Base-by-base conservation (phyloP, 306 rosid species). In the Malus orientalis region DNA sequence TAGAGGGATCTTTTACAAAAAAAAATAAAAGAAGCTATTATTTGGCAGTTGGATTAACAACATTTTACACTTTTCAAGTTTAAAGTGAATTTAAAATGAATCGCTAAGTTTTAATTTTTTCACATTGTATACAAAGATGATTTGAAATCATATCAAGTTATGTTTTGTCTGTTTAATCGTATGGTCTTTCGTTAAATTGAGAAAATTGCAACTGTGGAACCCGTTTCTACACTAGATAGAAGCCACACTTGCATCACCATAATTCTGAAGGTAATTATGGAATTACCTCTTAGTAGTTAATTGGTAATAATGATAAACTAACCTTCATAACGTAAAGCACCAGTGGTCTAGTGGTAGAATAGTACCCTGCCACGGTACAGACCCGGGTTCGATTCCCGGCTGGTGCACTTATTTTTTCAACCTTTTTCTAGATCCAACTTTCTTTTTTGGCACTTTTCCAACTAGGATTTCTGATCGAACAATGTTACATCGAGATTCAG, bases 351-450 rank as follows among this genome's bases (percentile, higher is more conserved):
- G 74, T 69, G 74, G 74, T 69, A 69, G 74, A 69, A 69, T 69
- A 69, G 74, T 69, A 69, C 59, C 74, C 74, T 27, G 79, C 73
- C 79, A 67, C 89, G 85, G 85, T 77, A 80, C 83, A 83, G 87
- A 80, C 89, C 85, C 85, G 85, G 89, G 83, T 86, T 83, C 87
- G 89, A 86, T 77, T 83, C 87, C 89, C 89, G 85, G 87, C 87
- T 86, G 85, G 85, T 86, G 89, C 87, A 83, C 0, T 0, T 4
- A 1, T 18, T 1, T 51, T 47, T 30, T 30, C 3, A 3, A 30
- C 11, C 11, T 25, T 60, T 60, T 49, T 49, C 19, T 15, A 15
- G 54, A 49, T 16, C 15, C 29, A 13, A 13, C 3, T 25, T 1
- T 13, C 0, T 25, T 25, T 61, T 25, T 60, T 60, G 11, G 66